Percentiles rank a stretch among this genome's conserved stretches.
Conservation (phyloP, 306 rosid species). For the Sesbania bispinosa region DNA sequence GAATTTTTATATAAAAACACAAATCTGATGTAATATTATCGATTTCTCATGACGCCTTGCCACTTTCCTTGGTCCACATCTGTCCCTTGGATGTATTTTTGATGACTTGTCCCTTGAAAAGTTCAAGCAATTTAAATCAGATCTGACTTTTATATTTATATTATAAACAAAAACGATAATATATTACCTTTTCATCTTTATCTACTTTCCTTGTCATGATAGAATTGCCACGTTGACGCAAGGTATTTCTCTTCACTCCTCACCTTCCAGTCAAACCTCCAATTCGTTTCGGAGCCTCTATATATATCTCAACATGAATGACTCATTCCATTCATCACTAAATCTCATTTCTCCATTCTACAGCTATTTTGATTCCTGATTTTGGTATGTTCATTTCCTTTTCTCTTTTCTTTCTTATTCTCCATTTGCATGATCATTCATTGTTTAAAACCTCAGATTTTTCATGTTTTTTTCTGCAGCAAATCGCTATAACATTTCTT, state of each 20-base stretch:
- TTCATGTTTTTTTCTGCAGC: conserved; percentile 29
- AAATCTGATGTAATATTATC: background rate
- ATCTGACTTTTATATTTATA: background rate
- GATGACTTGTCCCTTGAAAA: background rate
- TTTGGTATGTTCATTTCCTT: conserved; percentile 9
- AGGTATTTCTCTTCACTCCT: background rate
- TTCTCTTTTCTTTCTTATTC: background rate
- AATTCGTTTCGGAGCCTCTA: background rate
- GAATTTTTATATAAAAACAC: background rate
- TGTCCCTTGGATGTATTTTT: too few species aligned
- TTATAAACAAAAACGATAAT: background rate
- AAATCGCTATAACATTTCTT: too few species aligned
- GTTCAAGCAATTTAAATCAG: background rate
- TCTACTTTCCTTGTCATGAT: conserved; percentile 40
- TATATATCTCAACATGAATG: conserved; percentile 17
- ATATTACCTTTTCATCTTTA: background rate
- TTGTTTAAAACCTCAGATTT: background rate
- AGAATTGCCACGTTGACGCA: conserved; percentile 50
- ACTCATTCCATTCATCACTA: background rate
- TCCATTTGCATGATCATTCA: background rate
- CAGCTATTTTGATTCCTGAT: conserved; percentile 5
- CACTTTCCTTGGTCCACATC: background rate
- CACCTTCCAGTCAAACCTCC: background rate
- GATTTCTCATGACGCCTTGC: background rate
- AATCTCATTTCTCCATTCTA: conserved; percentile 13